phyloP scores from a whole-genome alignment of 2,329 filamentous ascomycete genomes.

The Ceratocystiopsis minuta region DNA sequence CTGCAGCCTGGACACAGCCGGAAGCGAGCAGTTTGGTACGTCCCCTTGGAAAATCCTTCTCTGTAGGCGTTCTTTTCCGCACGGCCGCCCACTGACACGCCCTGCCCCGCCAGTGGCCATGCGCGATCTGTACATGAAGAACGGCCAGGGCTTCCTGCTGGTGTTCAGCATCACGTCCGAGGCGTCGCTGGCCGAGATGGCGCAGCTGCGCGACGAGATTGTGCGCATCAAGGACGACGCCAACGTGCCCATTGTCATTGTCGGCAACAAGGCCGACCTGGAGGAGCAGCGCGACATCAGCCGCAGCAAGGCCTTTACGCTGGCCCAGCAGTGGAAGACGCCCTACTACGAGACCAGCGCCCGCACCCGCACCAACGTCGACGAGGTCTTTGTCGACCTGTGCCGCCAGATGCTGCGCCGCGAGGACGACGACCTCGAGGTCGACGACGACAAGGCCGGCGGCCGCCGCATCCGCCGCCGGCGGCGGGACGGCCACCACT shows the following conservation, averaged over 20 bases:
- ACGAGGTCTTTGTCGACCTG: constrained; percentile 75
- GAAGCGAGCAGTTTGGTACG: constrained; percentile 84
- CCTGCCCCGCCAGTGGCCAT: constrained; percentile 30
- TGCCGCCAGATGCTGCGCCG: constrained; percentile 68
- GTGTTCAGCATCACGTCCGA: constrained; percentile 82
- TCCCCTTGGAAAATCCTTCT: constrained; percentile 7
- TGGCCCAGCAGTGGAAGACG: constrained; percentile 75
- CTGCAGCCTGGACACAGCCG: constrained; percentile 64
- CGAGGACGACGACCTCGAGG: constrained; percentile 28
- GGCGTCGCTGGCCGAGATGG: constrained; percentile 67
- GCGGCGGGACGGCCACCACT: constrained; percentile 20
- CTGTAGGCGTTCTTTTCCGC: background rate
- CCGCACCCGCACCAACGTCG: constrained; percentile 66
- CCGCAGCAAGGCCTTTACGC: constrained; percentile 60
- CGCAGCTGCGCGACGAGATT: constrained; percentile 71
- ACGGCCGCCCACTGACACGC: background rate
- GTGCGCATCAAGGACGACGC: constrained; percentile 82
- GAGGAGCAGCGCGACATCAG: constrained; percentile 70
- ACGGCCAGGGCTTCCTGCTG: constrained; percentile 76
- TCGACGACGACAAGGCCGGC: constrained; percentile 22
- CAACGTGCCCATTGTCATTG: constrained; percentile 70
- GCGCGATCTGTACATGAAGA: constrained; percentile 83
- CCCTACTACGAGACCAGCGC: constrained; percentile 88
- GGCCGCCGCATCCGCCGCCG: constrained; percentile 16
- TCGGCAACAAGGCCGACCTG: constrained; percentile 81